A percentile compares a stretch with the other conserved stretches of the same genome.
phyloP scores from a whole-genome alignment of 495 filamentous ascomycete genomes.

The Daldinia caldariorum region DNA sequence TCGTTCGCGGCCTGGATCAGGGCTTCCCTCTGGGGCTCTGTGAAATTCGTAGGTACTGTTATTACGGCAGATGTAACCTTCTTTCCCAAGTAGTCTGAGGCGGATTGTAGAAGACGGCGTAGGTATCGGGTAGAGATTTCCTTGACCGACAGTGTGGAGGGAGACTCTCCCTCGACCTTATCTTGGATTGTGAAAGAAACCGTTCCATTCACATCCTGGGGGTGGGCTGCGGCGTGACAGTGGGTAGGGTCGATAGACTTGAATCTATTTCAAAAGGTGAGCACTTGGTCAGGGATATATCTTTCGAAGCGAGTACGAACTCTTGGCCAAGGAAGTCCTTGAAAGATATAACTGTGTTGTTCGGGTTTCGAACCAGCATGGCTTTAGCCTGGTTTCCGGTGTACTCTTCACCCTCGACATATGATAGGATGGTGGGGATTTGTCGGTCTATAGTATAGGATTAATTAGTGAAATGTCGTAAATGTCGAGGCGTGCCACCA shows the following conservation, averaged over 20 bases:
- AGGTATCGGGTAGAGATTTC: conserved; percentile 91
- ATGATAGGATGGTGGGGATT: conserved; percentile 93
- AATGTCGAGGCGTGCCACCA: conserved; percentile 44
- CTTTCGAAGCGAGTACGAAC: conserved; percentile 55
- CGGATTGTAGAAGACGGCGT: conserved; percentile 80
- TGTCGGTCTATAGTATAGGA: conserved; percentile 76
- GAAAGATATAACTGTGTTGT: conserved; percentile 95
- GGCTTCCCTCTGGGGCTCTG: conserved; percentile 82
- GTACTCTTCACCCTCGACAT: conserved; percentile 94
- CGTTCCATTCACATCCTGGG: conserved; percentile 74
- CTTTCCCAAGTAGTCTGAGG: conserved; percentile 90
- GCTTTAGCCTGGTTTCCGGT: conserved; percentile 94
- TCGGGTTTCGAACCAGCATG: conserved; percentile 88
- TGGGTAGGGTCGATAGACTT: conserved; percentile 95
- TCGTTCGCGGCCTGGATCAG: conserved; percentile 78
- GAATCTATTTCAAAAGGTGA: conserved; percentile 63
- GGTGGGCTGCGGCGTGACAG: conserved; percentile 92
- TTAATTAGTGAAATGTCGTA: conserved; percentile 20
- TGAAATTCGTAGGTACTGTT: conserved; percentile 92
- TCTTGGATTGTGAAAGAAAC: conserved; percentile 88
- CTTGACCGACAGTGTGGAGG: conserved; percentile 78
- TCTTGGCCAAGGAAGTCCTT: conserved; percentile 94
- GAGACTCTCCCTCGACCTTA: conserved; percentile 61
- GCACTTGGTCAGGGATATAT: background rate
- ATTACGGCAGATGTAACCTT: conserved; percentile 92